Conservation (phyloP, 2,329 filamentous ascomycete genomes). For the Alternaria sp. region DNA sequence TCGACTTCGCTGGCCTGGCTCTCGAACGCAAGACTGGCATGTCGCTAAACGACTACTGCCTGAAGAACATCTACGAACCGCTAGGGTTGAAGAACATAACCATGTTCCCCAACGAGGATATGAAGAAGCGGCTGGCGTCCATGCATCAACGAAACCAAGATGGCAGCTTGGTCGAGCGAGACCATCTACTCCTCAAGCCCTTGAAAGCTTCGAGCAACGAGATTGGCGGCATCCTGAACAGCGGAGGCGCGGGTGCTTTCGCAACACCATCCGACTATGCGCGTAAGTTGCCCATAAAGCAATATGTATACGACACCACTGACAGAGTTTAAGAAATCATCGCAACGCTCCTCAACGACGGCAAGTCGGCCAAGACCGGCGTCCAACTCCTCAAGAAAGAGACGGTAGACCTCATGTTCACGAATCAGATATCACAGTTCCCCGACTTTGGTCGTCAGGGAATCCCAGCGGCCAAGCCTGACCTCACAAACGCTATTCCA, state of each 20-base stretch:
- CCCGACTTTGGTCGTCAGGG: constrained; percentile 58
- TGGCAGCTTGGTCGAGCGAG: constrained; percentile 46
- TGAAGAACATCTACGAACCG: constrained; percentile 53
- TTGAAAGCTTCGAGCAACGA: constrained; percentile 52
- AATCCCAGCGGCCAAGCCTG: constrained; percentile 57
- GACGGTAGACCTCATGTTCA: constrained; percentile 69
- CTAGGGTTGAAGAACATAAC: constrained; percentile 57
- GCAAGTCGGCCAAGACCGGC: constrained; percentile 63
- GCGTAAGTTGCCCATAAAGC: constrained; percentile 48
- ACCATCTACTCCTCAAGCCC: constrained; percentile 60
- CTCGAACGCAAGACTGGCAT: constrained; percentile 53
- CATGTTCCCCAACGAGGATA: constrained; percentile 62
- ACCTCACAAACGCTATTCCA: constrained; percentile 56
- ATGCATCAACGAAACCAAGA: constrained; percentile 62
- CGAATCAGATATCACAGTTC: constrained; percentile 63
- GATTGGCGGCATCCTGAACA: constrained; percentile 59
- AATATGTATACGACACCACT: constrained; percentile 5
- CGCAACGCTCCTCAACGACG: constrained; percentile 67
- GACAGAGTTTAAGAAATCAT: constrained; percentile 60
- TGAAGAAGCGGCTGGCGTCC: constrained; percentile 62
- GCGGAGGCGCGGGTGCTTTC: constrained; percentile 67
- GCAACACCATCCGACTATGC: constrained; percentile 65
- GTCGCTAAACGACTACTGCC: constrained; percentile 53
- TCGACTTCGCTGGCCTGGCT: constrained; percentile 56
- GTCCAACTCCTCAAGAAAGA: constrained; percentile 59